Conservation (phyloP, 805 yeast species). For the Candida maltosa region DNA sequence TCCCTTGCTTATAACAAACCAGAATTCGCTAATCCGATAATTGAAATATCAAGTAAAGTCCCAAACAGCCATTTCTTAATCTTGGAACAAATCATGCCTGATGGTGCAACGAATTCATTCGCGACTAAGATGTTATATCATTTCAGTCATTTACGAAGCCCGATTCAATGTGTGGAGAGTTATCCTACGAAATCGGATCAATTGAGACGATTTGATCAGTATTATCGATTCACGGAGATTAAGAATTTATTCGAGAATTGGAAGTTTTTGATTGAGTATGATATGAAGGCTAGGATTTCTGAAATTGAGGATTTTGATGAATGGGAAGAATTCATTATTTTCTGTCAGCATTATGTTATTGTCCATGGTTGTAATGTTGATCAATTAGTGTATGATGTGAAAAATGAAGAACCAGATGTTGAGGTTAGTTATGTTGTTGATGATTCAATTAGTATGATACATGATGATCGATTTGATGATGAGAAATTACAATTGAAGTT, state of each 20-base stretch:
- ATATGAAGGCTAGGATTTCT: constrained; percentile 39
- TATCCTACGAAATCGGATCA: constrained; percentile 56
- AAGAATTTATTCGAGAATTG: constrained; percentile 59
- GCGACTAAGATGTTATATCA: constrained; percentile 73
- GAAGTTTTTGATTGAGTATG: constrained; percentile 39
- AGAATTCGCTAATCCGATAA: constrained; percentile 59
- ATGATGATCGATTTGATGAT: constrained; percentile 6
- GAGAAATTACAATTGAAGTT: constrained; percentile 35
- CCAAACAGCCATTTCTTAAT: constrained; percentile 55
- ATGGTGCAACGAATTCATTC: constrained; percentile 61
- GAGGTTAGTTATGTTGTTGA: constrained; percentile 3
- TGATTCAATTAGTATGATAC: neutral
- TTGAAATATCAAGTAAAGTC: constrained; percentile 44
- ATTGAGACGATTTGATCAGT: constrained; percentile 44
- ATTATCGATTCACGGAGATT: constrained; percentile 48
- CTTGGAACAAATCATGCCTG: constrained; percentile 70
- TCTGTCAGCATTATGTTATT: constrained; percentile 71
- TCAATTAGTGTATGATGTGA: constrained; percentile 12
- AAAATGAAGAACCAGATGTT: constrained; percentile 2
- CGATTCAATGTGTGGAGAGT: constrained; percentile 58
- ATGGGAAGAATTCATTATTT: constrained; percentile 75
- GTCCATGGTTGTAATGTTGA: constrained; percentile 56
- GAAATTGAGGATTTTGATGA: constrained; percentile 73
- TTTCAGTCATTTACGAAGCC: constrained; percentile 62
- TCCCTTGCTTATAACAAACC: constrained; percentile 79